Percentiles rank a stretch among this genome's conserved stretches.
phyloP scores from a whole-genome alignment of 1,139 yeast genomes.

The Candida buenavistaensis region DNA sequence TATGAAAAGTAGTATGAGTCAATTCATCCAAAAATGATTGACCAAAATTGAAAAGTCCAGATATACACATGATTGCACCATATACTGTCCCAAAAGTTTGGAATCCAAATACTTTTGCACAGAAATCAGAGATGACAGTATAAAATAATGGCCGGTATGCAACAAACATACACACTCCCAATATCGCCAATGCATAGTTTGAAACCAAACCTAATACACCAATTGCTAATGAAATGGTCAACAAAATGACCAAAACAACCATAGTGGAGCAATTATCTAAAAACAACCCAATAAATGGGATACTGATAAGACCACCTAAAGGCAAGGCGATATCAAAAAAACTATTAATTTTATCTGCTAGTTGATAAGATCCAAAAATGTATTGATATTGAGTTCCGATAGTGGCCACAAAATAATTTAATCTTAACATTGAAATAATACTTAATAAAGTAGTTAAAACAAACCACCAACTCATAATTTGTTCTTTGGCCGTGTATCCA shows the following conservation, averaged over 20 bases:
- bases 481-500: constrained; percentile 42
- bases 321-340: constrained; percentile 48
- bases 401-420: constrained; percentile 49
- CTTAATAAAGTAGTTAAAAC: constrained; percentile 39
- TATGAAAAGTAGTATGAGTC: constrained; percentile 40
- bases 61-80: constrained; percentile 41
- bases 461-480: constrained; percentile 45
- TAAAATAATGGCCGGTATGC: constrained; percentile 47
- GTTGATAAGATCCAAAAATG: constrained; percentile 28
- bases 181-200: constrained; percentile 27
- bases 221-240: constrained; percentile 31
- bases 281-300: constrained; percentile 44
- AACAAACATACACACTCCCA: constrained; percentile 40
- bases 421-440: constrained; percentile 44
- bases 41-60: constrained; percentile 40
- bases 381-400: constrained; percentile 46
- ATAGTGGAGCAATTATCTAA: constrained; percentile 41
- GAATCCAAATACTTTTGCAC: constrained; percentile 51
- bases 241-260: constrained; percentile 29
- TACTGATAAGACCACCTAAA: constrained; percentile 42
- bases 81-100: constrained; percentile 50
- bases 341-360: constrained; percentile 33
- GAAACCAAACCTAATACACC: constrained; percentile 41
- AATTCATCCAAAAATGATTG: constrained; percentile 40
- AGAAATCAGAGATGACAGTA: constrained; percentile 44